Conservation (phyloP, 352 stramenopile genomes). For the Phytophthora sp. region DNA sequence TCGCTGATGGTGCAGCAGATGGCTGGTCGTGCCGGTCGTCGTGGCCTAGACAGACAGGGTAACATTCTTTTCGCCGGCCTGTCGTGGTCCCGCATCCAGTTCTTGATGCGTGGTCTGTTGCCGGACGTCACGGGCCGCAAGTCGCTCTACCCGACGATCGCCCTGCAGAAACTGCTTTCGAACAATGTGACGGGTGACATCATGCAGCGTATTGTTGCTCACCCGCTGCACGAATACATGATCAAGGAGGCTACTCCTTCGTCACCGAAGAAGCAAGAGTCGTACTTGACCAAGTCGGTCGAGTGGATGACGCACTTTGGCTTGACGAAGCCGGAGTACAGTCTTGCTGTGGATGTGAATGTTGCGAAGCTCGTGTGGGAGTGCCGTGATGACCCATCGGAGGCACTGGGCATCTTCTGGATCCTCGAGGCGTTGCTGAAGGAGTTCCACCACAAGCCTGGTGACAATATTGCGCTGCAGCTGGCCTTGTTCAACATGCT, state of each 20-base stretch:
- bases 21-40: slow-evolving; percentile 96
- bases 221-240: slow-evolving; percentile 88
- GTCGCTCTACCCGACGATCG: slow-evolving; percentile 93
- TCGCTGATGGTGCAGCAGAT: slow-evolving; percentile 99
- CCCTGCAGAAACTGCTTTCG: slow-evolving; percentile 92
- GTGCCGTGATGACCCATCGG: slow-evolving; percentile 79
- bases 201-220: slow-evolving; percentile 86
- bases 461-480: slow-evolving; percentile 83
- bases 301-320: slow-evolving; percentile 93
- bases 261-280: slow-evolving; percentile 47
- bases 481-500: slow-evolving; percentile 89
- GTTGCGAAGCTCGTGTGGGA: slow-evolving; percentile 87
- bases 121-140: slow-evolving; percentile 94
- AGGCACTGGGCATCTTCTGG: slow-evolving; percentile 84
- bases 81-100: slow-evolving; percentile 95
- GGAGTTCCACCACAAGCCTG: slow-evolving; percentile 88
- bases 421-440: slow-evolving; percentile 78
- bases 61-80: slow-evolving; percentile 97
- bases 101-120: slow-evolving; percentile 96
- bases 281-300: slow-evolving; percentile 90
- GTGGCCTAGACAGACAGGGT: slow-evolving; percentile 97
- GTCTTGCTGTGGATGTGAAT: slow-evolving; percentile 71
- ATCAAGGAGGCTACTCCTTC: slow-evolving; percentile 33
- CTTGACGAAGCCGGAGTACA: slow-evolving; percentile 73
- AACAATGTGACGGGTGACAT: slow-evolving; percentile 91